Conservation (phyloP, 108 stramenopile genomes). For the Cyclostephanos tholiformis region DNA sequence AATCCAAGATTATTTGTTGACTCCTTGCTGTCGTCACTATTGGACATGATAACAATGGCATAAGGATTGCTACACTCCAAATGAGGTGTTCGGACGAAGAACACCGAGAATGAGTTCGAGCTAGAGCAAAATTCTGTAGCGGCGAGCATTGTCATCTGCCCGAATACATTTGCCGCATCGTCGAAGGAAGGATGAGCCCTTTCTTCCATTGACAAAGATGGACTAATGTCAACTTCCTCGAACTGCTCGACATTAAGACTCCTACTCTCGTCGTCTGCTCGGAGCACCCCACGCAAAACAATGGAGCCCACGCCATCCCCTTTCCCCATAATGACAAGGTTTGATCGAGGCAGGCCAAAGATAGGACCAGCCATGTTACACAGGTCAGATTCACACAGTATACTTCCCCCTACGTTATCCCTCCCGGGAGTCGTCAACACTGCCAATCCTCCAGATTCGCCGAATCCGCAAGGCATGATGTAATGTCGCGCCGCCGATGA, state of each 20-base stretch:
- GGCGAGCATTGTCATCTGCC: constrained; percentile 37
- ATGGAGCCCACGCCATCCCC: constrained; percentile 34
- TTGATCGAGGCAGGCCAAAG: constrained; percentile 60
- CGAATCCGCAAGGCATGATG: constrained; percentile 83
- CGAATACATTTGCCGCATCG: constrained; percentile 28
- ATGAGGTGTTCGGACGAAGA: constrained; percentile 34
- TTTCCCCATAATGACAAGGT: constrained; percentile 64
- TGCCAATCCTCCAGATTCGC: constrained; percentile 79
- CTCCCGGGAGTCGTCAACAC: constrained; percentile 70
- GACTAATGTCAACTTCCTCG: constrained; percentile 43
- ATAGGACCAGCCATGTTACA: constrained; percentile 43
- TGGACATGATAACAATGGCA: constrained; percentile 42
- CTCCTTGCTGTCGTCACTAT: constrained; percentile 12
- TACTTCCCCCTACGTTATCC: constrained; percentile 35
- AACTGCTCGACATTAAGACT: constrained; percentile 37
- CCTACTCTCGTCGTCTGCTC: constrained; percentile 5
- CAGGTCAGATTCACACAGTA: constrained; percentile 10
- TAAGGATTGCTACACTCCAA: constrained; percentile 15
- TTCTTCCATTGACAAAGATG: constrained; percentile 11
- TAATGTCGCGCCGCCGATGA: constrained; percentile 51
- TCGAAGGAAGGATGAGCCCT: constrained; percentile 25
- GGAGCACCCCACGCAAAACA: constrained; percentile 36
- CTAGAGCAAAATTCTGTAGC: constrained; percentile 37
- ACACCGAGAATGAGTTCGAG: constrained; percentile 29
- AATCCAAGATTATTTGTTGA: background rate